A percentile compares a stretch with the other conserved stretches of the same genome.
Conservation (phyloP, 192 early-diverging fungal species). For the Backusella mclennaniae region DNA sequence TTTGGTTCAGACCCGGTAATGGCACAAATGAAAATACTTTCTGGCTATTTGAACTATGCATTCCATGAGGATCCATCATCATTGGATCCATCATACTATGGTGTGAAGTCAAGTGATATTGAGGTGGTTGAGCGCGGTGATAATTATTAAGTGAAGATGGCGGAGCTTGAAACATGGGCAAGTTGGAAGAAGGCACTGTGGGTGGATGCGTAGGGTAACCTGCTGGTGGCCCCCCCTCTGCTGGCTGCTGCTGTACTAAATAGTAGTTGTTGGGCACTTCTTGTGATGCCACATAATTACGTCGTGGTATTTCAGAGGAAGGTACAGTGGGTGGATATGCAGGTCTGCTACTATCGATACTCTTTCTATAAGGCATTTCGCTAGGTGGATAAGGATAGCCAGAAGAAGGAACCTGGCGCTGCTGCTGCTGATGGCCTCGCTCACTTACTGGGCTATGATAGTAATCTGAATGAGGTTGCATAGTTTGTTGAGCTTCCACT, state of each 20-base stretch:
- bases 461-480: neutral
- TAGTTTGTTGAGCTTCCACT: neutral
- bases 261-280: neutral
- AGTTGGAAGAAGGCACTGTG: neutral
- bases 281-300: neutral
- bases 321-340: neutral
- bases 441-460: neutral
- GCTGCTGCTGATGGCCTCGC: neutral
- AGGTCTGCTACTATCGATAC: neutral
- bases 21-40: conserved; percentile 49
- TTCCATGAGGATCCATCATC: neutral
- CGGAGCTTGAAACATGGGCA: neutral
- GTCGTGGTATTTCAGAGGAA: neutral
- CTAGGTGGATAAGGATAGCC: neutral
- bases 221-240: neutral
- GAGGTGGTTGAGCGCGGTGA: neutral
- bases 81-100: neutral
- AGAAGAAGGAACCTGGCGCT: neutral
- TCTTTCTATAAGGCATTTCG: conserved; percentile 1
- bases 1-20: conserved; percentile 47
- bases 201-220: neutral
- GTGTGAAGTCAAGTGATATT: neutral
- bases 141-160: neutral
- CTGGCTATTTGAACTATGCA: neutral
- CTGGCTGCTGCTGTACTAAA: neutral